Percentiles rank a stretch among this genome's conserved stretches.
phyloP scores from a whole-genome alignment of 2,329 filamentous ascomycete genomes.

The Calonectria hongkongensis region DNA sequence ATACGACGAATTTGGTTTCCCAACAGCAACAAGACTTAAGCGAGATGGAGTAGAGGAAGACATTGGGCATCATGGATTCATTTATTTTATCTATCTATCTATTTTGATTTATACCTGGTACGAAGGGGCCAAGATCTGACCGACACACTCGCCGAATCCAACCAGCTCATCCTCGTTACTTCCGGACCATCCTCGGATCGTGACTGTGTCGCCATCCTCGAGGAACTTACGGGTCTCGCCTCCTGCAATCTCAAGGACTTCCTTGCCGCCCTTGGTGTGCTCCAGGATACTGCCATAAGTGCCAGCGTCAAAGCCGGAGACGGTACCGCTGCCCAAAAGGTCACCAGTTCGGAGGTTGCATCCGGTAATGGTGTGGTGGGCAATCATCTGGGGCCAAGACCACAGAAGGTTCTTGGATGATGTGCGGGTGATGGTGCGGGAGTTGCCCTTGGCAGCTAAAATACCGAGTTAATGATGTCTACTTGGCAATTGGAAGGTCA shows the following conservation, averaged over 20 bases:
- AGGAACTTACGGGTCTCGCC: constrained; percentile 68
- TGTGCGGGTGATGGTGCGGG: constrained; percentile 51
- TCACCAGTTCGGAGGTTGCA: constrained; percentile 85
- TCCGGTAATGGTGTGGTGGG: constrained; percentile 86
- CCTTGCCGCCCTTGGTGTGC: constrained; percentile 81
- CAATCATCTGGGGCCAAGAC: constrained; percentile 89
- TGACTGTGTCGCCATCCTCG: constrained; percentile 48
- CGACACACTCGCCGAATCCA: constrained; percentile 49
- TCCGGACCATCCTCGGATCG: constrained; percentile 47
- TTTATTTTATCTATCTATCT: constrained; percentile 24
- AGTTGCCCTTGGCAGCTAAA: constrained; percentile 57
- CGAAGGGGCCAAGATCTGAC: constrained; percentile 31
- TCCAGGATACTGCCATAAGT: constrained; percentile 83
- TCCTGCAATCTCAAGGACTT: constrained; percentile 74
- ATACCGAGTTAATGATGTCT: neutral
- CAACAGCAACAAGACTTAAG: neutral
- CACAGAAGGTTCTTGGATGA: constrained; percentile 75
- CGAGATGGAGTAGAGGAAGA: neutral
- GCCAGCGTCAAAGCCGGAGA: constrained; percentile 77
- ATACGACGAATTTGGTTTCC: neutral
- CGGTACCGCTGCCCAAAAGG: constrained; percentile 85
- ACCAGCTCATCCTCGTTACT: constrained; percentile 36
- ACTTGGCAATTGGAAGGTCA: accelerated
- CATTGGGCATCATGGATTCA: neutral
- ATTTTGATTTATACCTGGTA: constrained; percentile 28